Percentiles rank a stretch among this genome's conserved stretches.
Evolutionary conservation across 768 basidiomycete genomes (phyloP).

Genomic region (Collybia sp.): DNA sequence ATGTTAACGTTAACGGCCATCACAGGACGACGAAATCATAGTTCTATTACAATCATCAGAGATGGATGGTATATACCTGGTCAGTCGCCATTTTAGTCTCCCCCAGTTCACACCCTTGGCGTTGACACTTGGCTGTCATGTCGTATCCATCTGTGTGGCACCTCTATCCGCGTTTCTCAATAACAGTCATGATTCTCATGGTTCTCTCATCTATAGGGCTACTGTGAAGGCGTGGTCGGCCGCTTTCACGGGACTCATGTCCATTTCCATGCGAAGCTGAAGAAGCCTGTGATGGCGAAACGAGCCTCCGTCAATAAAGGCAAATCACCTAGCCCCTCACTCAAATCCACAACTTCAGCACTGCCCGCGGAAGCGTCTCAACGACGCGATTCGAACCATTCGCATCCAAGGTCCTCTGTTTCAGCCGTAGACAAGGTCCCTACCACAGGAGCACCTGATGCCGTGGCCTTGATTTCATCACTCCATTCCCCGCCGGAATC

Average conservation of each 20-base stretch:
- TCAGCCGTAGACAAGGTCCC: too few relatives aligned
- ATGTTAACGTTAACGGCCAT: conserved; percentile 2
- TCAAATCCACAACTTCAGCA: conserved; percentile 8
- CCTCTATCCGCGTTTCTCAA: background rate
- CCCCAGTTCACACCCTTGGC: too few relatives aligned
- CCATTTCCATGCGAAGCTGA: conserved; percentile 67
- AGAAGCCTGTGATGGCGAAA: conserved; percentile 77
- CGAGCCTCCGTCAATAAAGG: conserved; percentile 37
- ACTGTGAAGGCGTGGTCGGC: conserved; percentile 85
- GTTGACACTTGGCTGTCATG: background rate
- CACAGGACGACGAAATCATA: conserved; percentile 72
- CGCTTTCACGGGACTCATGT: conserved; percentile 63
- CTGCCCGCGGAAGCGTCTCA: conserved; percentile 5
- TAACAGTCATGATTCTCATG: too few relatives aligned
- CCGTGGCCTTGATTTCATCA: too few relatives aligned
- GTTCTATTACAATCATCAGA: conserved; percentile 70
- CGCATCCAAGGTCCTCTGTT: background rate
- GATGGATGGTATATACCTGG: conserved; percentile 54
- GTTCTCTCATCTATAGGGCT: conserved; percentile 57
- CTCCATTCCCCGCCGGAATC: too few relatives aligned
- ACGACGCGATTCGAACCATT: conserved; percentile 1
- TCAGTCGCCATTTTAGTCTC: conserved; percentile 26
- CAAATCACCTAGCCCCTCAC: conserved; percentile 18
- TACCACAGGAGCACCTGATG: too few relatives aligned
- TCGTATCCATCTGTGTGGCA: background rate